Conservation (phyloP, 2,329 filamentous ascomycete genomes). For the Fusarium musae region DNA sequence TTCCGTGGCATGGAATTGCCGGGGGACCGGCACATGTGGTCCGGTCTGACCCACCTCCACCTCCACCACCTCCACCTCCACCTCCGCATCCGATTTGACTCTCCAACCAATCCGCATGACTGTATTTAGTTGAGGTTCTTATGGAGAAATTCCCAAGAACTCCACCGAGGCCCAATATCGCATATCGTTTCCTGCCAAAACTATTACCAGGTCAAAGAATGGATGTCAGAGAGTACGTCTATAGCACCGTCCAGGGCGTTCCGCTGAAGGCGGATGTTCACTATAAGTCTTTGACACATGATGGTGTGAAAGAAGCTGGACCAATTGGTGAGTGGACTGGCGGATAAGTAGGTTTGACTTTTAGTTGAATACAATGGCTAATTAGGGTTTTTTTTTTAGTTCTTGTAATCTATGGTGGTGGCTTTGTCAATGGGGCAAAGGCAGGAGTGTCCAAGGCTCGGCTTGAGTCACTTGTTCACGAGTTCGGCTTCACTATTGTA, state of each 20-base stretch:
- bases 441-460: background rate
- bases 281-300: background rate
- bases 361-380: background rate
- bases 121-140: background rate
- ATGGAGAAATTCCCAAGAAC: background rate
- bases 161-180: background rate
- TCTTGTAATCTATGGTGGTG: background rate
- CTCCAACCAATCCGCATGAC: too few relatives aligned
- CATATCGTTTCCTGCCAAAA: background rate
- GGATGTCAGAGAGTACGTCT: background rate
- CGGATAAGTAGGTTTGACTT: too few relatives aligned
- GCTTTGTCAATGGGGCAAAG: background rate
- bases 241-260: too few relatives aligned
- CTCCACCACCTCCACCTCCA: background rate
- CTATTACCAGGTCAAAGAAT: background rate
- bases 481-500: background rate
- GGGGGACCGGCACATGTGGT: too few relatives aligned
- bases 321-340: background rate
- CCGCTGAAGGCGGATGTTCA: background rate
- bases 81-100: too few relatives aligned
- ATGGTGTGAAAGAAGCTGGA: background rate
- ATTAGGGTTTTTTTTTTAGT: background rate
- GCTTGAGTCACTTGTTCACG: background rate
- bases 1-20: too few relatives aligned
- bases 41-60: too few relatives aligned